Evolutionary conservation across 2,329 filamentous ascomycete species (phyloP).

Genomic region (Lachnum nothofagi): DNA sequence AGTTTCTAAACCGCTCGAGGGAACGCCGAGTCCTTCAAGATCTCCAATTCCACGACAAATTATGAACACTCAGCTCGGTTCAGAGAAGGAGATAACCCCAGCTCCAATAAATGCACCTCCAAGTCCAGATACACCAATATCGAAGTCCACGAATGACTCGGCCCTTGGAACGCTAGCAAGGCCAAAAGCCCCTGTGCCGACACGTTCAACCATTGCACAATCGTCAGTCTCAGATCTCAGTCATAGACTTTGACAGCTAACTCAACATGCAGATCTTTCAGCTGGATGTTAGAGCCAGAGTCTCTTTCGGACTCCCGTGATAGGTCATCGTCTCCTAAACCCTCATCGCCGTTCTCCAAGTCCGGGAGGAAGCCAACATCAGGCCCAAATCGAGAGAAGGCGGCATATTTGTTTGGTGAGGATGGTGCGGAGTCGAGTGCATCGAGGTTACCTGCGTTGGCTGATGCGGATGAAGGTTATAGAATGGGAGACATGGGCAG

Average conservation of each 20-base stretch:
- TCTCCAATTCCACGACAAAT: not conserved
- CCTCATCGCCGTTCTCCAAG: constrained; percentile 27
- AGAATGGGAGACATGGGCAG: constrained; percentile 26
- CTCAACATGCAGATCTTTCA: constrained; percentile 49
- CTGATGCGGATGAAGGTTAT: constrained; percentile 27
- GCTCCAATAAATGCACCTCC: not conserved
- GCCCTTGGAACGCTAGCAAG: constrained; percentile 8
- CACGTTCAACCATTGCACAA: constrained; percentile 63
- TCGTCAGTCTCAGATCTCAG: constrained; percentile 36
- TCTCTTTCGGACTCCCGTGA: constrained; percentile 14
- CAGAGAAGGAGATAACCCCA: not conserved
- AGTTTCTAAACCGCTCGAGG: not conserved
- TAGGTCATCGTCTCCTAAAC: constrained; percentile 24
- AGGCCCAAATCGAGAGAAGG: constrained; percentile 29
- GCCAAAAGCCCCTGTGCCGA: constrained; percentile 45
- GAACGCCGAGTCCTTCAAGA: constrained; percentile 1
- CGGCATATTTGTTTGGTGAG: constrained; percentile 34
- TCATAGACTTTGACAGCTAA: not conserved
- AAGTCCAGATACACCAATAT: constrained; percentile 3
- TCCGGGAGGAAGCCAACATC: constrained; percentile 24
- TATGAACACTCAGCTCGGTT: not conserved
- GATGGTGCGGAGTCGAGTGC: constrained; percentile 22
- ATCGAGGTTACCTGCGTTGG: constrained; percentile 15
- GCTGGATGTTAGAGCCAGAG: constrained; percentile 66
- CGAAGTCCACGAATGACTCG: constrained; percentile 1